phyloP scores from a whole-genome alignment of 1,284 basidiomycete genomes.

The Tylopilus orsonianus region DNA sequence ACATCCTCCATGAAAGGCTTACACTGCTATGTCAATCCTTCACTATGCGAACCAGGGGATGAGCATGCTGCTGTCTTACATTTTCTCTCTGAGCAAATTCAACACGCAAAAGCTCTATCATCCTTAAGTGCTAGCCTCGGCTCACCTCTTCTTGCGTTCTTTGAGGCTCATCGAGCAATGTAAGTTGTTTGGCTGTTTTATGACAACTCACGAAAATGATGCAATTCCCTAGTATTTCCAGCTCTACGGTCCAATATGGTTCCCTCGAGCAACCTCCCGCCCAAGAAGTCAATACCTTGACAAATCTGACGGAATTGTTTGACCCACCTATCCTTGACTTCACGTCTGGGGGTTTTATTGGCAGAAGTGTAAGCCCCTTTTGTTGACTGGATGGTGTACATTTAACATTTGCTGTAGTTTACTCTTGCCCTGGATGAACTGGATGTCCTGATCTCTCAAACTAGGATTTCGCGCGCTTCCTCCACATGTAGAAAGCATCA shows the following conservation, averaged over 20 bases:
- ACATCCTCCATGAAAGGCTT: constrained; percentile 5
- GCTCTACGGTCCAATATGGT: neutral
- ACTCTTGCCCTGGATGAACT: constrained; percentile 34
- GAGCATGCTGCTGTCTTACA: constrained; percentile 23
- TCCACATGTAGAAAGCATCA: neutral
- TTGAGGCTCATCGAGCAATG: constrained; percentile 23
- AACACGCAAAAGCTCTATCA: constrained; percentile 29
- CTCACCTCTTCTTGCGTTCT: constrained; percentile 24
- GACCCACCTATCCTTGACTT: constrained; percentile 25
- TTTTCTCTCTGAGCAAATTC: constrained; percentile 32
- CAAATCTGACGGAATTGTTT: constrained; percentile 22
- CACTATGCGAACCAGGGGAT: constrained; percentile 8
- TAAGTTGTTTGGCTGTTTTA: constrained; percentile 10
- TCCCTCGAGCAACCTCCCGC: neutral
- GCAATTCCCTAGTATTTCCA: constrained; percentile 11
- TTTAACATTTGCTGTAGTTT: constrained; percentile 21
- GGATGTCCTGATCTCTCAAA: constrained; percentile 16
- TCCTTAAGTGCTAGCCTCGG: constrained; percentile 24
- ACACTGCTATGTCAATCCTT: constrained; percentile 4
- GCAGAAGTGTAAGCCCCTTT: constrained; percentile 27
- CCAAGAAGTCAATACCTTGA: constrained; percentile 7
- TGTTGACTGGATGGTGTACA: neutral
- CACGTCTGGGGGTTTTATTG: constrained; percentile 25
- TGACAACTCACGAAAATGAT: neutral
- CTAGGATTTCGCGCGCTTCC: neutral